phyloP scores from a whole-genome alignment of 345 rosid genomes.

The Hypericum androsaemum region DNA sequence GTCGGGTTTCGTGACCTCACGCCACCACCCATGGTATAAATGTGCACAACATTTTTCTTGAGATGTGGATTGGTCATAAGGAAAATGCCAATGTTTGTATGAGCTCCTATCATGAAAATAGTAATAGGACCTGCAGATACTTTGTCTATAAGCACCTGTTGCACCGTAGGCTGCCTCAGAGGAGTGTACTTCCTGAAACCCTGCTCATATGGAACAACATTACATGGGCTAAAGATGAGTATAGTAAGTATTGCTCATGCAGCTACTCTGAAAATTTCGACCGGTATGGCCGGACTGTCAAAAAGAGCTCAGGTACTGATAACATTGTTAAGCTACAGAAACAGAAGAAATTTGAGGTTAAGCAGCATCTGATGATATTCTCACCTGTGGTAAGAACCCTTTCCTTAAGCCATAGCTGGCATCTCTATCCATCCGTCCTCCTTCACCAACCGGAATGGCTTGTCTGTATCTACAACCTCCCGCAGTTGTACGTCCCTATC shows the following conservation, averaged over 20 bases:
- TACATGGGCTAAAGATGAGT: no score
- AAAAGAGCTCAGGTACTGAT: no score
- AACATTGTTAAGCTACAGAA: no score
- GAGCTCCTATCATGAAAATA: constrained; percentile 14
- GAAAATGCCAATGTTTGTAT: constrained; percentile 18
- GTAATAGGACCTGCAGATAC: constrained; percentile 19
- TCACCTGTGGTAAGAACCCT: constrained; percentile 21
- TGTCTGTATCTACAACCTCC: constrained; percentile 25
- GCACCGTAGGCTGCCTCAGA: constrained; percentile 17
- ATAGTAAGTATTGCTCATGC: no score
- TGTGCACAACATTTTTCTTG: constrained; percentile 20
- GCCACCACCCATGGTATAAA: constrained; percentile 22
- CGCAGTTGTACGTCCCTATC: constrained; percentile 18
- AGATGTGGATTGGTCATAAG: constrained; percentile 20
- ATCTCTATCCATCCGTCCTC: constrained; percentile 2
- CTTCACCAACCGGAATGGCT: constrained; percentile 14
- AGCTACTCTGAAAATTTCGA: no score
- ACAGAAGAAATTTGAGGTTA: no score
- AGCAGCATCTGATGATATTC: no score
- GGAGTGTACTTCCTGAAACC: constrained; percentile 19
- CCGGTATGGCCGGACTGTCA: no score
- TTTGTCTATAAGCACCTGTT: constrained; percentile 13
- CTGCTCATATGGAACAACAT: constrained; percentile 1
- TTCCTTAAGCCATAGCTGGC: constrained; percentile 18
- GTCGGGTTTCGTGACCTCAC: constrained; percentile 3